A percentile compares a stretch with the other conserved stretches of the same genome.
Evolutionary conservation across 2,329 filamentous ascomycete species (phyloP).

Genomic region (Sclerotinia subarctica): DNA sequence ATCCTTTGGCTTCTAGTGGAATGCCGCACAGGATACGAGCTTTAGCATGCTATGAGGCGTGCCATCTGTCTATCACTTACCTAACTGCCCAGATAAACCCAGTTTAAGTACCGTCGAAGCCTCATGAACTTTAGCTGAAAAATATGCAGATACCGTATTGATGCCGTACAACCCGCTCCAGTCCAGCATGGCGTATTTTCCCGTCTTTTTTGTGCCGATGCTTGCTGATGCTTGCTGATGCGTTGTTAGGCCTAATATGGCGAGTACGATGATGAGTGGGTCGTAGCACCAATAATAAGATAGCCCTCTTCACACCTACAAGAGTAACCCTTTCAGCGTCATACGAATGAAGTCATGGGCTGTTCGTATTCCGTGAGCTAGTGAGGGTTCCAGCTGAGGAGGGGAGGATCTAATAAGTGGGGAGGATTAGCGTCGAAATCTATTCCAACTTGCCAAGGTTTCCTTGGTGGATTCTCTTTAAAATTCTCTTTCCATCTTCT

Average conservation of each 20-base stretch:
- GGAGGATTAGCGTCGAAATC: neutral
- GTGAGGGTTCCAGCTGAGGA: neutral
- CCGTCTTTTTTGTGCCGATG: neutral
- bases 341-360: constrained; percentile 6
- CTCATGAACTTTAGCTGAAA: neutral
- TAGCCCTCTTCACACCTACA: too few species aligned
- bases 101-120: neutral
- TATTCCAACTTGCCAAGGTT: neutral
- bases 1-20: neutral
- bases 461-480: neutral
- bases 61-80: neutral
- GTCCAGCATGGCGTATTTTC: neutral
- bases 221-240: neutral
- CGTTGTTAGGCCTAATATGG: too few species aligned
- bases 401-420: neutral
- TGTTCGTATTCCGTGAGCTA: constrained; percentile 3
- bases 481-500: too few species aligned
- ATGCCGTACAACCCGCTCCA: neutral
- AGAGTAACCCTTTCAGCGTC: too few species aligned
- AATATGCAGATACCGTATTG: neutral
- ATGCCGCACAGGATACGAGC: neutral
- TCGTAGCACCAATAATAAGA: too few species aligned
- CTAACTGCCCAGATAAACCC: neutral
- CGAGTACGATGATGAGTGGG: too few species aligned
- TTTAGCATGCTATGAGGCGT: neutral